Base-by-base conservation (phyloP, 192 early-diverging fungal genomes). In the Rhizoclosmatium sp. region DNA sequence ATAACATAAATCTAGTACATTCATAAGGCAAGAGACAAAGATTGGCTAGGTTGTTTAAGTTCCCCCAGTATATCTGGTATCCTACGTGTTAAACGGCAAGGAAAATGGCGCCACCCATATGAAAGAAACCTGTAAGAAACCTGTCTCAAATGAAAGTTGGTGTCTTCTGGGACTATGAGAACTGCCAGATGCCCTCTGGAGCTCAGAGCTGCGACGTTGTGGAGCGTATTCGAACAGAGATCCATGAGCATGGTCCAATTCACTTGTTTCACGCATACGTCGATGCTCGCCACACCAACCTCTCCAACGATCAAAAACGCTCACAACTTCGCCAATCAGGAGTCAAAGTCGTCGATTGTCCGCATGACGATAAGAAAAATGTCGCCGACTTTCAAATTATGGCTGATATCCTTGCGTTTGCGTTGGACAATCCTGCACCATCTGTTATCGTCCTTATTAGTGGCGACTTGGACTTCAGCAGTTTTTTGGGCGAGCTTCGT, bases 151-250 rank as follows among this genome's bases (percentile, higher is more conserved):
- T 31, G 31, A 77, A 77, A 41, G 75, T 77, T 14, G 75, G 75
- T 47, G 48, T 77, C 21, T 77, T 77, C 64, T 77, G 75, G 75
- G 75, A 77, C 47, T 77, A 77, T 23, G 75, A 77, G 60, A 64
- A 46, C 21, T 12, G 47, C 47, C 42, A 56, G 19, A n/a, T 56
- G 19, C 16, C 65, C 7, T 41, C 4, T 70, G n/a, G 5, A 19
- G 39, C 72, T 41, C 19, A 74, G 19, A 9, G 21, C 16, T 21
- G 10, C 39, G 16, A 42, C 23, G 59, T 39, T 60, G 56, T 42
- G 54, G 23, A n/a, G 51, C 41, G 59, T 46, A 40, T 39, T 19
- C 10, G 45, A 31, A 44, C 23, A 9, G 41, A 21, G 21, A 41
- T 23, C 41, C 2, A 16, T 46, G 4, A 12, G 4, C 61, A 12